A percentile compares a stretch with the other conserved stretches of the same genome.
Evolutionary conservation across 768 basidiomycete species (phyloP).

Genomic region (Clavaria fumosa): DNA sequence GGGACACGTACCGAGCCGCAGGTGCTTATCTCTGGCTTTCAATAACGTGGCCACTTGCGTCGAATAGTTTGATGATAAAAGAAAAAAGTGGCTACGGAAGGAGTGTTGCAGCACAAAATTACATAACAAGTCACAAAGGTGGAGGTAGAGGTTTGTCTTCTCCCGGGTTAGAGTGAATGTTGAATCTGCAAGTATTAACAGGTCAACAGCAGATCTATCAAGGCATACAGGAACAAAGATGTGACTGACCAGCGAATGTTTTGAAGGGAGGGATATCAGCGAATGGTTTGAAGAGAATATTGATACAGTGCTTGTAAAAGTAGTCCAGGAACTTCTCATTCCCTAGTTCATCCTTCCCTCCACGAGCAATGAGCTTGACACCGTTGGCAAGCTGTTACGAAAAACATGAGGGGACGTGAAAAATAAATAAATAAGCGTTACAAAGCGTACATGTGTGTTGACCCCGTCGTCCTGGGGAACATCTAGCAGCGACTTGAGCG

Average conservation of each 20-base stretch:
- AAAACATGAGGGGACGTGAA: neutral
- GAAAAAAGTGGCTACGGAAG: slow-evolving; percentile 83
- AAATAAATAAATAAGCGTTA: neutral
- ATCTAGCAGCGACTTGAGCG: slow-evolving; percentile 70
- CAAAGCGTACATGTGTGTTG: slow-evolving; percentile 19
- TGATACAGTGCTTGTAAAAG: slow-evolving; percentile 76
- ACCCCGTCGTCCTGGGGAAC: slow-evolving; percentile 36
- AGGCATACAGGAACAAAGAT: no score
- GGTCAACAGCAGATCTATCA: slow-evolving; percentile 21
- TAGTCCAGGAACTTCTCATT: slow-evolving; percentile 86
- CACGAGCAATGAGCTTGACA: slow-evolving; percentile 26
- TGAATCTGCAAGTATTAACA: slow-evolving; percentile 24
- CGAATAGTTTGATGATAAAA: slow-evolving; percentile 69
- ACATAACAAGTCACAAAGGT: slow-evolving; percentile 83
- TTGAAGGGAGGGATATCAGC: slow-evolving; percentile 56
- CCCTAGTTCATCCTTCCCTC: slow-evolving; percentile 68
- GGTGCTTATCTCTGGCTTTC: slow-evolving; percentile 75
- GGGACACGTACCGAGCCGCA: slow-evolving; percentile 66
- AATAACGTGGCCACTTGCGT: slow-evolving; percentile 63
- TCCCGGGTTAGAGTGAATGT: slow-evolving; percentile 48
- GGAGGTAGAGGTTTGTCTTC: slow-evolving; percentile 69
- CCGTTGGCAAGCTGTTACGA: no score
- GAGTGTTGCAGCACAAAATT: slow-evolving; percentile 80
- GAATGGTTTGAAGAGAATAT: slow-evolving; percentile 72
- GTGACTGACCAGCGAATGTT: slow-evolving; percentile 22